phyloP scores from a whole-genome alignment of 2,329 filamentous ascomycete genomes.

The Botrytis fragariae region DNA sequence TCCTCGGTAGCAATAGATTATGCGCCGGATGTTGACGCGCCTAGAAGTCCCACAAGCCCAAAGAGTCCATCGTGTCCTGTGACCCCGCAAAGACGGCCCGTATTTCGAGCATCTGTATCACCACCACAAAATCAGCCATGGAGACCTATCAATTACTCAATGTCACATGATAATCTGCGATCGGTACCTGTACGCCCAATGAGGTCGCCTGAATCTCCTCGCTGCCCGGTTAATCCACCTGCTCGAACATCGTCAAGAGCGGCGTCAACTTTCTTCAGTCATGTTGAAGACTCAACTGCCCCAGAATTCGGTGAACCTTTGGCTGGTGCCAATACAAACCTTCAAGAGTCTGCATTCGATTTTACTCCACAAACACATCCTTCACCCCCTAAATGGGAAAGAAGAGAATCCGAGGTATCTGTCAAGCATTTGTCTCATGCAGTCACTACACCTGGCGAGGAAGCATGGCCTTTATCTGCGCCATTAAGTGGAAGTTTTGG shows the following conservation, averaged over 20 bases:
- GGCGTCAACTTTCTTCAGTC: slow-evolving; percentile 51
- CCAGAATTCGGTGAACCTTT: slow-evolving; percentile 45
- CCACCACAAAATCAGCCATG: slow-evolving; percentile 44
- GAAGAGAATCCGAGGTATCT: slow-evolving; percentile 31
- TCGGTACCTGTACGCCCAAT: slow-evolving; percentile 50
- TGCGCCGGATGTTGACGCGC: slow-evolving; percentile 26
- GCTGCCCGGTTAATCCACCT: slow-evolving; percentile 47
- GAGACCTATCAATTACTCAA: slow-evolving; percentile 25
- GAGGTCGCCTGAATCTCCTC: slow-evolving; percentile 44
- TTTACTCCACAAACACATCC: slow-evolving; percentile 25
- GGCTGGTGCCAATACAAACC: slow-evolving; percentile 39
- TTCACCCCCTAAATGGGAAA: slow-evolving; percentile 33
- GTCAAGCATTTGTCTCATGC: slow-evolving; percentile 40
- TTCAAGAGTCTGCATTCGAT: slow-evolving; percentile 46
- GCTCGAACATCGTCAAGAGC: slow-evolving; percentile 55
- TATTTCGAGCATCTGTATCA: slow-evolving; percentile 16
- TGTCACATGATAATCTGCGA: slow-evolving; percentile 41
- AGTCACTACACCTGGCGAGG: slow-evolving; percentile 45
- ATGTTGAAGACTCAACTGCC: slow-evolving; percentile 52
- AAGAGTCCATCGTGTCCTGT: slow-evolving; percentile 24
- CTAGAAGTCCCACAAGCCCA: slow-evolving; percentile 11
- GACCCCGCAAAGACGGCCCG: slow-evolving; percentile 23
- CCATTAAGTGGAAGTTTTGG: slow-evolving; percentile 29
- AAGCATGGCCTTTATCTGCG: slow-evolving; percentile 45
- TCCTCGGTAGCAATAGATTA: slow-evolving; percentile 45